phyloP scores from a whole-genome alignment of 768 basidiomycete species.

The Pulveroboletus ravenelii region DNA sequence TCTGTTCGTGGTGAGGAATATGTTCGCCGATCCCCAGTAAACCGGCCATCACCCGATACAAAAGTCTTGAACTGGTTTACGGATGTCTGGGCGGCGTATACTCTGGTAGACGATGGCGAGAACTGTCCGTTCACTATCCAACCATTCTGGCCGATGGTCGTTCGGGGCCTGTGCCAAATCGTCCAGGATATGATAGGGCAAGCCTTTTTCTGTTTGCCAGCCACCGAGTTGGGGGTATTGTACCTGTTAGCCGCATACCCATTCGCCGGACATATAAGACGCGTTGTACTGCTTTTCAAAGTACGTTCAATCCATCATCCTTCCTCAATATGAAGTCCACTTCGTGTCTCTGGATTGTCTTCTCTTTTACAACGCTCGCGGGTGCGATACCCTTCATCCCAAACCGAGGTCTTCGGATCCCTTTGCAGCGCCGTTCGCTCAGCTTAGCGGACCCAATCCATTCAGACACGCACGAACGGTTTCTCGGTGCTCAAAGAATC shows the following conservation, averaged over 20 bases:
- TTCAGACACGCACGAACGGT: neutral
- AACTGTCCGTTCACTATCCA: neutral
- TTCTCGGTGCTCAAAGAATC: neutral
- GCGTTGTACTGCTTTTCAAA: neutral
- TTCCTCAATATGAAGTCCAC: conserved; percentile 6
- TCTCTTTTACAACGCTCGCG: neutral
- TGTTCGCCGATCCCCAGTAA: too few relatives aligned
- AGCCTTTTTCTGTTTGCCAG: neutral
- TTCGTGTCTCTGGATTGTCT: neutral
- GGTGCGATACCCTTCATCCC: conserved; percentile 9
- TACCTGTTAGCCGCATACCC: conserved; percentile 15
- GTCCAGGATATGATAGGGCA: neutral
- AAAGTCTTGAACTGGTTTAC: too few relatives aligned
- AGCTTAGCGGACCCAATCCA: neutral
- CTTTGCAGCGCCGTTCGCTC: conserved; percentile 6
- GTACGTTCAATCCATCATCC: neutral
- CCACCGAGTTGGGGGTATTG: neutral
- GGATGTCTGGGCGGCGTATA: too few relatives aligned
- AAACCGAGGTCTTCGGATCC: conserved; percentile 1
- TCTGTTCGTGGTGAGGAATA: too few relatives aligned
- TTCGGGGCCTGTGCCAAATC: neutral
- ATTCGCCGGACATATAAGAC: conserved; percentile 5
- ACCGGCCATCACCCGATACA: too few relatives aligned
- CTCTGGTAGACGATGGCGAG: too few relatives aligned
- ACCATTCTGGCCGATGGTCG: neutral